Evolutionary conservation across 1,284 basidiomycete species (phyloP).

Genomic region (Boletus coffeatus): DNA sequence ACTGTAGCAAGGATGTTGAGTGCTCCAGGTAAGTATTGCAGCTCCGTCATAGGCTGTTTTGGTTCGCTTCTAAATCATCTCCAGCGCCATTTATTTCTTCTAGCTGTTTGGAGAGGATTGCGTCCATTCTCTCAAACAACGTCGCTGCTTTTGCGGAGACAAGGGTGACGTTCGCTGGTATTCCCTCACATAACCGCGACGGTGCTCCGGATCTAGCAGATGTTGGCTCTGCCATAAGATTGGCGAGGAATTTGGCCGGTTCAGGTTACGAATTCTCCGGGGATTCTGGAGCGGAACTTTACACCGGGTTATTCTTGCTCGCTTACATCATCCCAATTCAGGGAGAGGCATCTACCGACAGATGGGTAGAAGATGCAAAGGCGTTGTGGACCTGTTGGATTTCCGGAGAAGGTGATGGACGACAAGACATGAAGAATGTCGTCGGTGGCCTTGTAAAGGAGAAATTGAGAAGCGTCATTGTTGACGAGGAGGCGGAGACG

Average conservation of each 20-base stretch:
- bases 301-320: slow-evolving; percentile 21
- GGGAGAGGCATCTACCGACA: slow-evolving; percentile 5
- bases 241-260: slow-evolving; percentile 14
- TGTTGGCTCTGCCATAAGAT: slow-evolving; percentile 6
- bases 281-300: slow-evolving; percentile 22
- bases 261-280: slow-evolving; percentile 21
- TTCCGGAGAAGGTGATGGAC: slow-evolving; percentile 12
- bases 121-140: slow-evolving; percentile 14
- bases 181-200: slow-evolving; percentile 1
- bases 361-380: slow-evolving; percentile 21
- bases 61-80: background rate
- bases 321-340: slow-evolving; percentile 18
- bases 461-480: slow-evolving; percentile 38
- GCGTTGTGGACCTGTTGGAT: slow-evolving; percentile 38
- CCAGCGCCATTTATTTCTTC: slow-evolving; percentile 22
- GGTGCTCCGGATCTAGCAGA: slow-evolving; percentile 1
- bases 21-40: slow-evolving; percentile 19
- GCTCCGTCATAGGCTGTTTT: background rate
- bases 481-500: slow-evolving; percentile 36
- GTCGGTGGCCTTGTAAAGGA: slow-evolving; percentile 36
- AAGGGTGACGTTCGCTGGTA: slow-evolving; percentile 11
- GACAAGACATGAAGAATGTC: slow-evolving; percentile 15
- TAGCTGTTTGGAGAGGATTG: slow-evolving; percentile 14
- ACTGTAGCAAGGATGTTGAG: slow-evolving; percentile 12
- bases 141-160: slow-evolving; percentile 14